These are phyloP conservation scores for Dipteronia dyeriana DNA, from an alignment of 345 rosid species.

Conservation along the genomic window DNA sequence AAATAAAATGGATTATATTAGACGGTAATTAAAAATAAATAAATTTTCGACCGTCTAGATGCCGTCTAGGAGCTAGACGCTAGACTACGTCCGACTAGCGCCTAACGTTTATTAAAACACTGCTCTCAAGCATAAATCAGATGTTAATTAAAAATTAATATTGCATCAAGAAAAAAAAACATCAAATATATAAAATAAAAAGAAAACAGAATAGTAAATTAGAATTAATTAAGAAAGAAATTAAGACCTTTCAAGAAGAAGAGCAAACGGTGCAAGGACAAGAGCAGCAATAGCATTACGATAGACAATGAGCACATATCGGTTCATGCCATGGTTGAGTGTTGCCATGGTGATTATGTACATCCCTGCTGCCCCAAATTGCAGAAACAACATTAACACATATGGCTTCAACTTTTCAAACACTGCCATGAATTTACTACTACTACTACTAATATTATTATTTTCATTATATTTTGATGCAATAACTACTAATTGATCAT, in stretches of 20 bases:
- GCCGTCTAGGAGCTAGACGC: no score
- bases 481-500: not conserved
- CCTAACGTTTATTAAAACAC: no score
- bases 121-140: no score
- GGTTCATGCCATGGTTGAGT: slow-evolving; percentile 78
- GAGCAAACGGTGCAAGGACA: slow-evolving; percentile 73
- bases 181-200: not conserved
- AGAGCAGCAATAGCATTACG: slow-evolving; percentile 76
- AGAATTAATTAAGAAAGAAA: not conserved
- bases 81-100: no score
- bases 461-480: not conserved
- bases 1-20: no score
- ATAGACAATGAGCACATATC: slow-evolving; percentile 68
- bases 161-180: no score
- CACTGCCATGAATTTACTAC: not conserved
- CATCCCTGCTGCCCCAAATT: slow-evolving; percentile 68
- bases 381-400: slow-evolving; percentile 69
- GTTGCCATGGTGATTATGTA: slow-evolving; percentile 59
- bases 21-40: no score
- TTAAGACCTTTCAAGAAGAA: slow-evolving; percentile 59
- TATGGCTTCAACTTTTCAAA: slow-evolving; percentile 50
- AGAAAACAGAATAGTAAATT: no score
- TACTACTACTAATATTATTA: no score
- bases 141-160: no score
- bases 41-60: no score